A percentile compares a stretch with the other conserved stretches of the same genome.
Evolutionary conservation across 169 alveolate genomes (phyloP).

Genomic region (Toxoplasma gondii): DNA sequence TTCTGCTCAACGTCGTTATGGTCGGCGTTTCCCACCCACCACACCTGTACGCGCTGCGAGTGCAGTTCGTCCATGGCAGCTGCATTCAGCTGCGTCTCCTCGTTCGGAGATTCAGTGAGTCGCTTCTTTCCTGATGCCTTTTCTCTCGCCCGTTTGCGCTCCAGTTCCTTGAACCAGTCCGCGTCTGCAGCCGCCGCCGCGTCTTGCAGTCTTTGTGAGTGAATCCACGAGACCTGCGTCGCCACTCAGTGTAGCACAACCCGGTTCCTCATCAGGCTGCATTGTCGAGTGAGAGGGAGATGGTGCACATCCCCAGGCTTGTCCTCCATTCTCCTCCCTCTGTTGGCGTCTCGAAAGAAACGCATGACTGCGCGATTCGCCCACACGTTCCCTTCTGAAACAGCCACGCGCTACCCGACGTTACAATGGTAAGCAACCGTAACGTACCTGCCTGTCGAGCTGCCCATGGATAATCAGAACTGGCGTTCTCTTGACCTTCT

Average conservation of each 20-base stretch:
- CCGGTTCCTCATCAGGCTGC: too few relatives aligned
- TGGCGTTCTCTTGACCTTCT: constrained; percentile 38
- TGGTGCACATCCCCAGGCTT: not conserved
- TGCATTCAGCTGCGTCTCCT: not conserved
- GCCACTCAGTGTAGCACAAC: not conserved
- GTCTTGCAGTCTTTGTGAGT: constrained; percentile 48
- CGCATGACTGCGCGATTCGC: too few relatives aligned
- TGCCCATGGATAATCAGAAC: constrained; percentile 47
- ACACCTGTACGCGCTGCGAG: constrained; percentile 70
- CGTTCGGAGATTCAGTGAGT: not conserved
- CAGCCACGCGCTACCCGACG: not conserved
- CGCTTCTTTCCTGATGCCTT: not conserved
- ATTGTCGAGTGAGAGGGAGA: not conserved
- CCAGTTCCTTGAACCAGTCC: not conserved
- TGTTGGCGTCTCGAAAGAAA: too few relatives aligned
- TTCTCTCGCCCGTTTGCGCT: not conserved
- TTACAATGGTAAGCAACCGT: not conserved
- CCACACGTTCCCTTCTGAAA: too few relatives aligned
- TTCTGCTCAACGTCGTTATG: constrained; percentile 78
- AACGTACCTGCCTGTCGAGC: constrained; percentile 51
- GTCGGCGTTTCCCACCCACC: constrained; percentile 82
- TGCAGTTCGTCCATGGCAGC: constrained; percentile 29
- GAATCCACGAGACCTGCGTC: constrained; percentile 14
- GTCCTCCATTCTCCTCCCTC: not conserved
- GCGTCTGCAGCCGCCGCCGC: constrained; percentile 56